Evolutionary conservation across 192 early-diverging fungal genomes (phyloP).

Genomic region (Coemansia sp.): DNA sequence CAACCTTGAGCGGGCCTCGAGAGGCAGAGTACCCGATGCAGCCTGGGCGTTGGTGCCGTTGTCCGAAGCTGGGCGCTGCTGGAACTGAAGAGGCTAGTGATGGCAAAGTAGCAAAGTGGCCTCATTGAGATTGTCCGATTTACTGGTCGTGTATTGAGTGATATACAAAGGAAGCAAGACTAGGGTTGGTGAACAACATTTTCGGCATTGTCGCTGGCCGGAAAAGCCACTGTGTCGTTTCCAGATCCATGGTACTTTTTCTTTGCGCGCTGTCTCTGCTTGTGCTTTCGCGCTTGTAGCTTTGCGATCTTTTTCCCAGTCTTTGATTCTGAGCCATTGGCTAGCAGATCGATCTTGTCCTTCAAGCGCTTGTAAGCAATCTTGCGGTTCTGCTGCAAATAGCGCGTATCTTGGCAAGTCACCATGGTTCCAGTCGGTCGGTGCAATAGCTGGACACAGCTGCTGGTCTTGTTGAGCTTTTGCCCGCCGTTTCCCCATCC

Average conservation of each 20-base stretch:
- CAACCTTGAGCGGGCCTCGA: too few relatives aligned
- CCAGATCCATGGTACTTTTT: conserved; percentile 53
- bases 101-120: too few relatives aligned
- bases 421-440: conserved; percentile 62
- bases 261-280: conserved; percentile 54
- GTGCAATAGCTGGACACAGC: conserved; percentile 71
- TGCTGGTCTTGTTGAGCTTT: conserved; percentile 75
- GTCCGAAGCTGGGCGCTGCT: too few relatives aligned
- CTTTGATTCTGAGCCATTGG: conserved; percentile 64
- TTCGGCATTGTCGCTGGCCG: too few relatives aligned
- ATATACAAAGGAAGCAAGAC: too few relatives aligned
- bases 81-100: too few relatives aligned
- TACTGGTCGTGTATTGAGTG: too few relatives aligned
- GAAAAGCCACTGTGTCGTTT: too few relatives aligned
- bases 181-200: too few relatives aligned
- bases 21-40: too few relatives aligned
- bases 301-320: conserved; percentile 60
- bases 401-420: conserved; percentile 71
- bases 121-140: too few relatives aligned
- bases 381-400: conserved; percentile 67
- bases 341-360: conserved; percentile 65
- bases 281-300: conserved; percentile 57
- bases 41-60: too few relatives aligned
- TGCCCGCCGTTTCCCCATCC: conserved; percentile 79
- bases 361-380: conserved; percentile 63